Evolutionary conservation across 1,284 basidiomycete genomes (phyloP).

Genomic region (Rhodotorula sp.): DNA sequence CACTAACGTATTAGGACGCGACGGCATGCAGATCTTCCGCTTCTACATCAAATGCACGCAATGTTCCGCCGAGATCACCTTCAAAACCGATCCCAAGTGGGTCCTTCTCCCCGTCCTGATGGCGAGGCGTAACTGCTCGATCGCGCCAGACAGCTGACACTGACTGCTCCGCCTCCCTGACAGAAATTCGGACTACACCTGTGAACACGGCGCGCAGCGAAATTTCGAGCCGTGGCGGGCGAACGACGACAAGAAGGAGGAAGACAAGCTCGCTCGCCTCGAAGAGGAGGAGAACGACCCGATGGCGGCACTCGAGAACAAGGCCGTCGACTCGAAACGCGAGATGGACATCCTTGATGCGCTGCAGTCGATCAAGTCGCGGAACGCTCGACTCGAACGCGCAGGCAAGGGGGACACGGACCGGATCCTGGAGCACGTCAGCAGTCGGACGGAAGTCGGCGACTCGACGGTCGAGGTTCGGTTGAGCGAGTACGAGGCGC

Average conservation of each 20-base stretch:
- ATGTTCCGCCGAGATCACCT: slow-evolving; percentile 97
- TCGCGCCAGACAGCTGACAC: not conserved
- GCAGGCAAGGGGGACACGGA: slow-evolving; percentile 52
- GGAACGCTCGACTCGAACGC: slow-evolving; percentile 88
- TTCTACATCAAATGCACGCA: slow-evolving; percentile 65
- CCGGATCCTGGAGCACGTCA: slow-evolving; percentile 46
- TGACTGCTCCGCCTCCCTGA: not conserved
- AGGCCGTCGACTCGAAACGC: slow-evolving; percentile 84
- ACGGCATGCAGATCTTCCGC: slow-evolving; percentile 31
- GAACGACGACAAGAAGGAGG: slow-evolving; percentile 59
- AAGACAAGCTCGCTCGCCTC: slow-evolving; percentile 42
- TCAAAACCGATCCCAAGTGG: slow-evolving; percentile 96
- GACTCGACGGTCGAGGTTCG: slow-evolving; percentile 53
- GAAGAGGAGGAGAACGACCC: slow-evolving; percentile 64
- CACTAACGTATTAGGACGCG: not conserved
- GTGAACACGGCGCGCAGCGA: slow-evolving; percentile 88
- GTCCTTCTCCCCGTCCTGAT: not conserved
- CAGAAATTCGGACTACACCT: slow-evolving; percentile 81
- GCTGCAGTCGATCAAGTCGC: slow-evolving; percentile 86
- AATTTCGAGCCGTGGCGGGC: slow-evolving; percentile 93
- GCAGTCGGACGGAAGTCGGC: slow-evolving; percentile 55
- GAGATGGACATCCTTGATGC: slow-evolving; percentile 99
- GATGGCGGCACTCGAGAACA: slow-evolving; percentile 93
- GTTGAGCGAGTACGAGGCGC: slow-evolving; percentile 57
- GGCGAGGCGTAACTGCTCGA: not conserved